Conservation (phyloP, 176 grass and related monocot genomes). For the Oryza meyeriana region DNA sequence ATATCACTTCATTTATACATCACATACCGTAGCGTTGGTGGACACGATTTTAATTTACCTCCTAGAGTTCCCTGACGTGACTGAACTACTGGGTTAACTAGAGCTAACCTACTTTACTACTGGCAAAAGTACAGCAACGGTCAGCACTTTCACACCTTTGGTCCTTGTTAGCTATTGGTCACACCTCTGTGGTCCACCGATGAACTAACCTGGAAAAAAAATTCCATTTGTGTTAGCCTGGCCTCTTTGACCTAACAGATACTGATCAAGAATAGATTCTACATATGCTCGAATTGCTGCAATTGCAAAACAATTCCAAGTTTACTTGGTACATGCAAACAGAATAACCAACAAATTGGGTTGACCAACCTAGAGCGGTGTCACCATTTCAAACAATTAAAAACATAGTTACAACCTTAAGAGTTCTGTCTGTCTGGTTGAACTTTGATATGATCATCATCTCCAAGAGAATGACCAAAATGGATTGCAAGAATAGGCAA, state of each 20-base stretch:
- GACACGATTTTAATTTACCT: neutral
- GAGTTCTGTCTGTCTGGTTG: neutral
- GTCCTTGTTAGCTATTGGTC: neutral
- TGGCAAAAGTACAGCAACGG: neutral
- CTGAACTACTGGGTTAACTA: neutral
- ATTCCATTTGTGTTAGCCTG: neutral
- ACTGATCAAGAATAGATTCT: neutral
- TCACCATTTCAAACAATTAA: neutral
- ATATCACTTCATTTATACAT: neutral
- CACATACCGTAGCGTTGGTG: neutral
- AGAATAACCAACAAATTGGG: neutral
- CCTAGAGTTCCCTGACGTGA: slow-evolving; percentile 7
- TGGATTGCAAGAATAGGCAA: neutral
- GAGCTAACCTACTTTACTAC: slow-evolving; percentile 6
- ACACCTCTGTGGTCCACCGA: neutral
- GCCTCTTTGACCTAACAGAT: neutral
- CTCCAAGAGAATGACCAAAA: neutral
- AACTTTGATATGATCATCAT: neutral
- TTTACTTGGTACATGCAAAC: neutral
- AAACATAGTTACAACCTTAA: neutral
- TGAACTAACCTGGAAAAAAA: slow-evolving; percentile 7
- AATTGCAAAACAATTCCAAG: slow-evolving; percentile 13
- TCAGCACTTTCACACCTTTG: slow-evolving; percentile 8
- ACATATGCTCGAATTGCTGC: neutral
- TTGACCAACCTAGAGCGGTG: neutral